Percentiles rank a stretch among this genome's conserved stretches.
Evolutionary conservation across 306 rosid species (phyloP).

Genomic region (Cotoneaster glaucophyllus): DNA sequence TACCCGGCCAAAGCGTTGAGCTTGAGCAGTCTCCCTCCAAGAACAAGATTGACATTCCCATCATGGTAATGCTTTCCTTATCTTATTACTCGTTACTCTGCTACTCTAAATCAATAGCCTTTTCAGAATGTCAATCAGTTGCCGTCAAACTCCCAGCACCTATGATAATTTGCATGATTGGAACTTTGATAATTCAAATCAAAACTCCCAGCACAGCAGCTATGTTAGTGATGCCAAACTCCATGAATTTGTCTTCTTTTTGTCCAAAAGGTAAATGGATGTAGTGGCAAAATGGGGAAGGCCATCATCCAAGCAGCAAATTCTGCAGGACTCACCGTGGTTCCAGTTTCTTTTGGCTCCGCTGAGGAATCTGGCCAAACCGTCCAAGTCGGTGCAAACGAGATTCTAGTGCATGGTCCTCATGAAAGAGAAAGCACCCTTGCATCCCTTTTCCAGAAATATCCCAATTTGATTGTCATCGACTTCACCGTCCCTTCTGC

Average conservation of each 20-base stretch:
- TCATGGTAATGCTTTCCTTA: background rate
- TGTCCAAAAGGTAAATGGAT: conserved; percentile 63
- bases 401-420: conserved; percentile 74
- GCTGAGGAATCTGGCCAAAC: conserved; percentile 58
- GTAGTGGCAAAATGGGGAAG: conserved; percentile 87
- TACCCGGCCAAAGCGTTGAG: background rate
- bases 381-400: conserved; percentile 51
- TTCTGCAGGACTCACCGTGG: conserved; percentile 72
- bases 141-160: no score
- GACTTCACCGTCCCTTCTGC: conserved; percentile 87
- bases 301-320: conserved; percentile 77
- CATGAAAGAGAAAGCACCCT: conserved; percentile 62
- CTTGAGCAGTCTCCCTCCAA: background rate
- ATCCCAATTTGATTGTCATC: conserved; percentile 74
- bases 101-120: no score
- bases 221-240: background rate
- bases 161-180: no score
- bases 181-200: no score
- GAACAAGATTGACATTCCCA: background rate
- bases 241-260: background rate
- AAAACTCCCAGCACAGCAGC: no score
- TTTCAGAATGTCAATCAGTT: no score
- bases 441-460: conserved; percentile 42
- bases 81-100: background rate
- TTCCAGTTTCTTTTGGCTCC: conserved; percentile 78